Conservation (phyloP, 176 grass and related monocot genomes). For the Alopecurus myosuroides region DNA sequence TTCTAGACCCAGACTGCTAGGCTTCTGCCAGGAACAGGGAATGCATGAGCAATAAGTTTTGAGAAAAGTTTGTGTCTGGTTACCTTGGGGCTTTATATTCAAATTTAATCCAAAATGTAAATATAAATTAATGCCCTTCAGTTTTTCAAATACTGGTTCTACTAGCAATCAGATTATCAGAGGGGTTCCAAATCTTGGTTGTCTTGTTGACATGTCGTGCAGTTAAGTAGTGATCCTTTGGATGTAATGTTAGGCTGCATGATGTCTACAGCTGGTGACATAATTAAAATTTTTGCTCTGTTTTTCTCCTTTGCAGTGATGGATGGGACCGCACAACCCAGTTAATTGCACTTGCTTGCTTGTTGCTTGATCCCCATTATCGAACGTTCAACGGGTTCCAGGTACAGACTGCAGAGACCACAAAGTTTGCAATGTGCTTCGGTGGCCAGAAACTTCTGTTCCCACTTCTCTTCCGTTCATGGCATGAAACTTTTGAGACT, state of each 20-base stretch:
- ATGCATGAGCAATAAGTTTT: neutral
- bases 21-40: neutral
- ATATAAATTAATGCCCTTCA: neutral
- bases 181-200: neutral
- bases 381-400: constrained; percentile 95
- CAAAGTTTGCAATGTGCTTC: neutral
- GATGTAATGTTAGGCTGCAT: neutral
- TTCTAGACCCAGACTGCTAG: neutral
- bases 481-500: constrained; percentile 10
- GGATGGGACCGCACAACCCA: constrained; percentile 99
- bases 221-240: neutral
- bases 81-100: neutral
- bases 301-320: constrained; percentile 58
- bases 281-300: neutral
- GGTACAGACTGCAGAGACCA: constrained; percentile 38
- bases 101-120: neutral
- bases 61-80: neutral
- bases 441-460: neutral
- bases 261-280: neutral
- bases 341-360: constrained; percentile 78
- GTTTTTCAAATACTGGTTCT: neutral
- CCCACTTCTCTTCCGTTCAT: neutral
- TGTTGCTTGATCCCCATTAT: constrained; percentile 95
- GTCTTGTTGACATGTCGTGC: neutral
- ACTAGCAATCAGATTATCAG: neutral